Base-by-base conservation (phyloP, 352 stramenopile genomes). In the Phytopythium montanum region DNA sequence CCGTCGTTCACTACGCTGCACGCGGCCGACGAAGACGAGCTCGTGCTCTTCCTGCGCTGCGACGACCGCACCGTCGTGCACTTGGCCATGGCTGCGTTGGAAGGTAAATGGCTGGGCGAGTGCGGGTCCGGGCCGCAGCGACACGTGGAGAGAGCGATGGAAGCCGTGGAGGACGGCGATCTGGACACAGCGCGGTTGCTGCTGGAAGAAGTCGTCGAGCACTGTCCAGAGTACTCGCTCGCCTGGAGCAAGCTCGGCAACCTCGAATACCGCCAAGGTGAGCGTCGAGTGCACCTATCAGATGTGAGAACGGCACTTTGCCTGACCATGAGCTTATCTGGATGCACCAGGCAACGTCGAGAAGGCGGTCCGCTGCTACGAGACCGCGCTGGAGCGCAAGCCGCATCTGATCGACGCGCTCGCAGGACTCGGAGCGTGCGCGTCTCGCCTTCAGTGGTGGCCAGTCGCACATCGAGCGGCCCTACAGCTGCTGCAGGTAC, bases 1-100 rank as follows among this genome's bases (percentile, higher is more conserved):
- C 85, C 85, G 21, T 92, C 85, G 2, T 93, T 95, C 50, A 59
- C 89, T 41, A 77, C 90, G 52, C 66, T 95, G 5, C 81, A 92
- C 55, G 77, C 71, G 42, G 81, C 79, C 0, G 69, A 92, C 33
- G 86, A 95, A 65, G 61, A 72, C 18, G 61, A 88, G 36, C 64
- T 95, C 14, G 38, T 92, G 25, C 61, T 64, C 44, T 95, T 87
- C 60, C 59, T 95, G 56, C 73, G 68, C 18, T 88, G 82, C 33
- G 55, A 86, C 19, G 82, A 95, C 50, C 76, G 68, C 28, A 87
- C 81, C 12, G 74, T 90, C 34, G 70, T 86, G n/a, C 78, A 91
- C 42, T 88, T 92, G 31, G 81, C 77, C 2, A 77, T 75, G n/a
- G 76, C 81, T 9, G 73, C 79, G 44, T 54, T 95, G 19, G 84